These are phyloP conservation scores for Amesomyces nigricolor DNA, from an alignment of 2,329 filamentous ascomycete species.

Conservation along the genomic window DNA sequence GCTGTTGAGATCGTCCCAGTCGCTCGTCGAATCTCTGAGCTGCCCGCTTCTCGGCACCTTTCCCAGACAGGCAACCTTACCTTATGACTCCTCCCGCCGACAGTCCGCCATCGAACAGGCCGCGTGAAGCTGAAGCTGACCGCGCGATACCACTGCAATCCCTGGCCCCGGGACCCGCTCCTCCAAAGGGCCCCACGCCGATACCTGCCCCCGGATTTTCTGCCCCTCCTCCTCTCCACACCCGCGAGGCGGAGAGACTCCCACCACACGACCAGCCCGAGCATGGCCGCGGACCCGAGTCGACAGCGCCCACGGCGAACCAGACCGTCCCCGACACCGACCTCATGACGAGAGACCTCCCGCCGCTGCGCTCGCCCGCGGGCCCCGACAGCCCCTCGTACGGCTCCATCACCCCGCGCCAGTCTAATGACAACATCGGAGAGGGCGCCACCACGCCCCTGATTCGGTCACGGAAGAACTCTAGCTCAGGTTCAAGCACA, in stretches of 20 bases:
- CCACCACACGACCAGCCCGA: conserved; percentile 13
- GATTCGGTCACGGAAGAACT: conserved; percentile 12
- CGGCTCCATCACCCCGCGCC: conserved; percentile 29
- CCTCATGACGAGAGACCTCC: conserved; percentile 27
- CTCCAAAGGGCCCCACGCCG: conserved; percentile 16
- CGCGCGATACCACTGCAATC: conserved; percentile 22
- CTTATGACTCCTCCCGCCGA: conserved; percentile 21
- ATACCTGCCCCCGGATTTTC: conserved; percentile 14
- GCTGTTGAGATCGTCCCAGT: neutral
- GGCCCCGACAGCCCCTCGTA: conserved; percentile 32
- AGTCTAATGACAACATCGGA: conserved; percentile 14
- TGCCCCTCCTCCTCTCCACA: conserved; percentile 2
- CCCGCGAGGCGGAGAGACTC: conserved; percentile 5
- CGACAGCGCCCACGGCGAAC: conserved; percentile 20
- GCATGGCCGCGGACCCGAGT: conserved; percentile 25
- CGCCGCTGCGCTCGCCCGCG: conserved; percentile 30
- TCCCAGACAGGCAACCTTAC: conserved; percentile 6
- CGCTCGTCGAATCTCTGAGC: neutral
- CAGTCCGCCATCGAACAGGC: conserved; percentile 6
- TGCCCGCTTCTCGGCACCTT: conserved; percentile 1
- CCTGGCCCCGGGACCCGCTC: conserved; percentile 18
- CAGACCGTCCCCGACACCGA: conserved; percentile 20
- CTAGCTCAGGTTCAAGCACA: conserved; percentile 9
- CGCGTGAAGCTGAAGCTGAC: conserved; percentile 10
- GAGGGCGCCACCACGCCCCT: conserved; percentile 1